These are phyloP conservation scores for Glutinoglossum americanum DNA, from an alignment of 495 filamentous ascomycete genomes.

Conservation along the genomic window DNA sequence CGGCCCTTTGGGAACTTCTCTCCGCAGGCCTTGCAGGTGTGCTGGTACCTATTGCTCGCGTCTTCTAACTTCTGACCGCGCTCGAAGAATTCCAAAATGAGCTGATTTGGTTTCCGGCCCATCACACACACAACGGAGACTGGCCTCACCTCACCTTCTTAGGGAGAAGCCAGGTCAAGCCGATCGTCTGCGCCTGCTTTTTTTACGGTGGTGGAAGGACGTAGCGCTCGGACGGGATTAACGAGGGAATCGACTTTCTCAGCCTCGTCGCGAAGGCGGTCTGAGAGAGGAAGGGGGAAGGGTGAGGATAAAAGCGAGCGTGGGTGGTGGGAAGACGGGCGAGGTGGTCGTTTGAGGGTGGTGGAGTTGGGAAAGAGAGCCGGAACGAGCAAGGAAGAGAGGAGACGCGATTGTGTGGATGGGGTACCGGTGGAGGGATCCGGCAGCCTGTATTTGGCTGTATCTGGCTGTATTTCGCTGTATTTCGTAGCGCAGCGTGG, in stretches of 20 bases:
- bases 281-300: background rate
- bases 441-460: background rate
- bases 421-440: background rate
- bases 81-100: slow-evolving; percentile 69
- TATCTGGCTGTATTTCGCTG: too few relatives aligned
- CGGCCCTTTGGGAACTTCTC: slow-evolving; percentile 71
- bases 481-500: too few relatives aligned
- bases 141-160: background rate
- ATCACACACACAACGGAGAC: slow-evolving; percentile 19
- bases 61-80: slow-evolving; percentile 64
- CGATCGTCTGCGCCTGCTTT: too few relatives aligned
- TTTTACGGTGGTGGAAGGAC: background rate
- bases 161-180: background rate
- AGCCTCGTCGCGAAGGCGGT: background rate
- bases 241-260: background rate
- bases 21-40: slow-evolving; percentile 69
- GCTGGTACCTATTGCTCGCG: slow-evolving; percentile 67
- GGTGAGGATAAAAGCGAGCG: background rate
- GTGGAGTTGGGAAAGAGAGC: background rate
- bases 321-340: background rate
- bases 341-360: background rate
- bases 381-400: too few relatives aligned
- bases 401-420: too few relatives aligned
- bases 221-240: background rate
- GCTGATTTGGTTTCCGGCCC: slow-evolving; percentile 60